phyloP scores from a whole-genome alignment of 1,284 basidiomycete species.

The Naganishia albida region DNA sequence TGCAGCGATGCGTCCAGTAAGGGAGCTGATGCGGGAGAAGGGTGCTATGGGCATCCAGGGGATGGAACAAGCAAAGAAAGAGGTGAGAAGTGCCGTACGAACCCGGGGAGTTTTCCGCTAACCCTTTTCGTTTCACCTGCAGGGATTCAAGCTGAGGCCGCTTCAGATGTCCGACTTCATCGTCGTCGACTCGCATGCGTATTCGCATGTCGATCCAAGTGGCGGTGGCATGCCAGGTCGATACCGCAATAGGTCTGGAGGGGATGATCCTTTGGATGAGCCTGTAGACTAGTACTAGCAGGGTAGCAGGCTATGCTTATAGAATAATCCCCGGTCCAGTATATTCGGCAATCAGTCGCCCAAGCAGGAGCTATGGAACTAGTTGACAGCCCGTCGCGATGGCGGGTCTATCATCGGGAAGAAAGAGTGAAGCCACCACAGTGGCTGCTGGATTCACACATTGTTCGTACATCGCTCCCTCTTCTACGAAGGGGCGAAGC shows the following conservation, averaged over 20 bases:
- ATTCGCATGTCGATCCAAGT: conserved; percentile 49
- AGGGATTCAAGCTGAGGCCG: conserved; percentile 76
- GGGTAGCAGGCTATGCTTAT: too few species aligned
- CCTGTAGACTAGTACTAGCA: conserved; percentile 22
- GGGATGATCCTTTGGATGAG: conserved; percentile 25
- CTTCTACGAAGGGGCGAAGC: conserved; percentile 6
- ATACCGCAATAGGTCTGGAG: conserved; percentile 11
- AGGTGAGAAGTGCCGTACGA: conserved; percentile 42
- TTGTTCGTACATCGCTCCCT: conserved; percentile 16
- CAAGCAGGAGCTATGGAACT: too few species aligned
- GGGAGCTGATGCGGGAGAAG: conserved; percentile 75
- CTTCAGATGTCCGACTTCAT: conserved; percentile 71
- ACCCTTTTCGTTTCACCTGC: conserved; percentile 27
- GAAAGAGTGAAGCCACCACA: too few species aligned
- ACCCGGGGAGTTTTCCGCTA: neutral
- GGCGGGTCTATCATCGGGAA: too few species aligned
- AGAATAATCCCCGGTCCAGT: too few species aligned
- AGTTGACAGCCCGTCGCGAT: too few species aligned
- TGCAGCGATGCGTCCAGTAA: conserved; percentile 86
- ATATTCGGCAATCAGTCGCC: too few species aligned
- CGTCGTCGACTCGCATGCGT: conserved; percentile 59
- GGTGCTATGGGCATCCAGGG: conserved; percentile 46
- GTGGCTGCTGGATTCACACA: too few species aligned
- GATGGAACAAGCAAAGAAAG: conserved; percentile 51
- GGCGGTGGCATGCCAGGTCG: conserved; percentile 35